Percentiles rank a stretch among this genome's conserved stretches.
Conservation (phyloP, 177 flowering plant genomes). For the Vitis hybrid region DNA sequence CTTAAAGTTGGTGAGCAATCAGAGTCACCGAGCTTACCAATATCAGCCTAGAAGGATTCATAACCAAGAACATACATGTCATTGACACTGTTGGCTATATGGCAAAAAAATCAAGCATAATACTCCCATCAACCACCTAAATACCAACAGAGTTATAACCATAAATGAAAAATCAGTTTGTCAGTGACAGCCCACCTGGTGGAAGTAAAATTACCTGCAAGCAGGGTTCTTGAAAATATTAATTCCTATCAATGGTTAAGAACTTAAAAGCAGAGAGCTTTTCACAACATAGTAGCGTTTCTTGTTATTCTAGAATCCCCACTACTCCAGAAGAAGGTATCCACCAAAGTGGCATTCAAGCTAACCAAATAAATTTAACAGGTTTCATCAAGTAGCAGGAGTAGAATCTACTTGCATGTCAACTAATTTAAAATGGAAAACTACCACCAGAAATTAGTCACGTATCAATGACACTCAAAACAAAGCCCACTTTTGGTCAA, state of each 20-base stretch:
- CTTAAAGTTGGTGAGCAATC: constrained; percentile 54
- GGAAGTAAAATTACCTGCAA: not conserved
- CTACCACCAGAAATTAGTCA: too few relatives aligned
- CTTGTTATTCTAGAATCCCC: not conserved
- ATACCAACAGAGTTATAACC: not conserved
- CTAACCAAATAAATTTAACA: too few relatives aligned
- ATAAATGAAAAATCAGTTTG: not conserved
- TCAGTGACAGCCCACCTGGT: not conserved
- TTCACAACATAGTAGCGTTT: not conserved
- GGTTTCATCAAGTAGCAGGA: too few relatives aligned
- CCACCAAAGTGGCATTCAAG: not conserved
- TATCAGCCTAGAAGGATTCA: constrained; percentile 56
- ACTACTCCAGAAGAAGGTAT: not conserved
- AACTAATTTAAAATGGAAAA: too few relatives aligned
- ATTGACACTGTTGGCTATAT: too few relatives aligned
- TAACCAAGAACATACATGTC: constrained; percentile 30
- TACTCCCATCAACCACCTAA: not conserved
- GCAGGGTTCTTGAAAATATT: not conserved
- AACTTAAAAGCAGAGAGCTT: not conserved
- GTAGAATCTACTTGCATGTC: too few relatives aligned
- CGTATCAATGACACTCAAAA: too few relatives aligned
- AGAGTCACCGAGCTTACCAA: constrained; percentile 61
- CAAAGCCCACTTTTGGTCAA: too few relatives aligned
- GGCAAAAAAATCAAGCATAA: too few relatives aligned
- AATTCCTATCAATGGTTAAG: not conserved